Conservation (phyloP, 2,329 filamentous ascomycete genomes). For the Diplocarpon mali region DNA sequence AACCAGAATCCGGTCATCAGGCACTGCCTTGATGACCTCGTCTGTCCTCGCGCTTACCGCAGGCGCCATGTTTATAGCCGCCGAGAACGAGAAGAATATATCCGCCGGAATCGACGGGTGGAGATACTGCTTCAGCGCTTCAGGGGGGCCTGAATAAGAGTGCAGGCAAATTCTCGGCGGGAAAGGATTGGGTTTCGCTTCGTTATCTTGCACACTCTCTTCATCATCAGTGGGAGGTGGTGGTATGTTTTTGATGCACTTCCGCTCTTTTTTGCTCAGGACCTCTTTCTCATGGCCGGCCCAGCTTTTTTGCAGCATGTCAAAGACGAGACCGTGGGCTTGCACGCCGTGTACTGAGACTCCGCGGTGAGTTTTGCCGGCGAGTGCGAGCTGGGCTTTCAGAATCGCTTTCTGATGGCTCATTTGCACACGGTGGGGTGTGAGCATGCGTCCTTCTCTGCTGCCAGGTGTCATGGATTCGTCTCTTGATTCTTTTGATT, state of each 20-base stretch:
- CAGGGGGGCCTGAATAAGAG: slow-evolving; percentile 73
- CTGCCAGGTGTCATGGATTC: slow-evolving; percentile 52
- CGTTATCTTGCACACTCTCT: slow-evolving; percentile 22
- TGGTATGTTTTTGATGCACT: slow-evolving; percentile 32
- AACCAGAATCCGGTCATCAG: slow-evolving; percentile 67
- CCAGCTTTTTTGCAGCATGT: slow-evolving; percentile 55
- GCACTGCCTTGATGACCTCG: slow-evolving; percentile 60
- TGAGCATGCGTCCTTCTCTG: slow-evolving; percentile 57
- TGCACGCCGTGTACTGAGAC: slow-evolving; percentile 62
- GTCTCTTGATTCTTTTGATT: slow-evolving; percentile 32
- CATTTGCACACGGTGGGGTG: slow-evolving; percentile 55
- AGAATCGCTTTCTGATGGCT: slow-evolving; percentile 59
- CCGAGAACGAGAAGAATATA: slow-evolving; percentile 83
- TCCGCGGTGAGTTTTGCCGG: slow-evolving; percentile 59
- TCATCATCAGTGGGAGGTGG: slow-evolving; percentile 24
- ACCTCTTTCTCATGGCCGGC: slow-evolving; percentile 56
- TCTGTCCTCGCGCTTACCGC: slow-evolving; percentile 33
- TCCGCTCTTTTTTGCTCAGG: slow-evolving; percentile 47
- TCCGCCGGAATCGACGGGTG: slow-evolving; percentile 59
- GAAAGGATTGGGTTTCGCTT: slow-evolving; percentile 46
- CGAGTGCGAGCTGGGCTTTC: slow-evolving; percentile 57
- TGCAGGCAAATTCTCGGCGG: slow-evolving; percentile 88
- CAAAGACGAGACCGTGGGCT: slow-evolving; percentile 50
- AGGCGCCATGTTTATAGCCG: slow-evolving; percentile 64
- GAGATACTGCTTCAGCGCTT: slow-evolving; percentile 69